These are phyloP conservation scores for Phytophthora citricola DNA, from an alignment of 352 stramenopile genomes.

Conservation along the genomic window DNA sequence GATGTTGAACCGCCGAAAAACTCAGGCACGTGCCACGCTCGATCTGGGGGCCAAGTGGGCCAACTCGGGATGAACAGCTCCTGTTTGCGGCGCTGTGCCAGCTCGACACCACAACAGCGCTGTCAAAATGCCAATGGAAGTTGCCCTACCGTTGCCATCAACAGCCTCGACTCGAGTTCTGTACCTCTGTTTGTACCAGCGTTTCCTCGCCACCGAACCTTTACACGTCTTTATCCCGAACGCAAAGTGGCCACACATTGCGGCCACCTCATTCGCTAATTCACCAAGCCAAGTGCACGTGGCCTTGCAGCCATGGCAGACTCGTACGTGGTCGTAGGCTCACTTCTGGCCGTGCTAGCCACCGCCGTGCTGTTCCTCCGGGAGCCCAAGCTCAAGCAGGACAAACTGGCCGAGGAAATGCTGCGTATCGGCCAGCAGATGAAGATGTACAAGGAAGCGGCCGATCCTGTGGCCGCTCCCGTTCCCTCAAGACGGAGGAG, in stretches of 20 bases:
- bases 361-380: slow-evolving; percentile 70
- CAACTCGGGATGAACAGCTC: neutral
- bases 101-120: neutral
- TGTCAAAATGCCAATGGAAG: neutral
- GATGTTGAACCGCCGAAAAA: slow-evolving; percentile 15
- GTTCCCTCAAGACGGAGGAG: slow-evolving; percentile 38
- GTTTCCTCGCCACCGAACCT: slow-evolving; percentile 6
- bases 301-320: slow-evolving; percentile 33
- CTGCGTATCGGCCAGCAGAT: slow-evolving; percentile 79
- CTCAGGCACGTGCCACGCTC: neutral
- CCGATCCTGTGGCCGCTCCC: slow-evolving; percentile 12
- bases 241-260: slow-evolving; percentile 2
- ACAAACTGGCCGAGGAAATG: slow-evolving; percentile 76
- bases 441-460: slow-evolving; percentile 83
- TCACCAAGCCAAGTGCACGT: slow-evolving; percentile 9
- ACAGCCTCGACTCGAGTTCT: neutral
- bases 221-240: slow-evolving; percentile 11
- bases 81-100: neutral
- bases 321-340: slow-evolving; percentile 74
- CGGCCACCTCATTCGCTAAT: slow-evolving; percentile 26
- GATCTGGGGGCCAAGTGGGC: neutral
- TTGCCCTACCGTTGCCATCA: too few relatives aligned
- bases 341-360: slow-evolving; percentile 70
- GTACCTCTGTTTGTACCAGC: neutral
- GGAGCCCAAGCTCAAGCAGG: slow-evolving; percentile 56